A percentile compares a stretch with the other conserved stretches of the same genome.
These are phyloP conservation scores for Primulina eburnea DNA, from an alignment of 257 asterid species.

Conservation along the genomic window DNA sequence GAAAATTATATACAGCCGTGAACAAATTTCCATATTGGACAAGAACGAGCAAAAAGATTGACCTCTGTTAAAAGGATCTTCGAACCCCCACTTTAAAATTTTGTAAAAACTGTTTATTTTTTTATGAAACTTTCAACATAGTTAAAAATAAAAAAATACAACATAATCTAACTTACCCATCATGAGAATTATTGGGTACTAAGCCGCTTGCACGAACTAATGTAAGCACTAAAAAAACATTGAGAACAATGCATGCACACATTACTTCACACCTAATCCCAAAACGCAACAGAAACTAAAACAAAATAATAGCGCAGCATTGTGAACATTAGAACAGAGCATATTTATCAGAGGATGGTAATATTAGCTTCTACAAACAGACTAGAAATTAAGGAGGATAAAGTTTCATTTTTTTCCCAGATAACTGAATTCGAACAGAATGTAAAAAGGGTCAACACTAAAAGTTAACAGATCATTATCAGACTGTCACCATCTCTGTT, in stretches of 20 bases:
- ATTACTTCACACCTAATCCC: background rate
- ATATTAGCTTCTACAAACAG: constrained; percentile 70
- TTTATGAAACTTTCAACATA: background rate
- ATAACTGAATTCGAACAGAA: constrained; percentile 44
- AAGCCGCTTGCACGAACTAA: background rate
- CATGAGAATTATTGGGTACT: background rate
- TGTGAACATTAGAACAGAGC: constrained; percentile 40
- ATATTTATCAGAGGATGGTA: constrained; percentile 29
- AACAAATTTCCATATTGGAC: background rate
- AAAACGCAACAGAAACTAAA: background rate
- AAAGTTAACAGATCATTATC: constrained; percentile 58
- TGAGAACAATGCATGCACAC: background rate
- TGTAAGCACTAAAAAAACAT: background rate
- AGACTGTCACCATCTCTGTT: constrained; percentile 50
- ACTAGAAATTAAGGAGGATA: constrained; percentile 56
- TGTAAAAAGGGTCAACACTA: constrained; percentile 59
- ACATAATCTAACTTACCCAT: background rate
- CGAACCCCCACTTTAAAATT: background rate
- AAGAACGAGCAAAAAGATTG: background rate
- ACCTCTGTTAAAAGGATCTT: too few relatives aligned
- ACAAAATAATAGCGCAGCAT: constrained; percentile 14
- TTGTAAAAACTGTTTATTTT: background rate
- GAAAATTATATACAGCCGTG: too few relatives aligned
- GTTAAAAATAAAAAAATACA: background rate
- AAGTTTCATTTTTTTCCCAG: constrained; percentile 21